Percentiles rank a stretch among this genome's conserved stretches.
Evolutionary conservation across 805 yeast genomes (phyloP).

Genomic region (Lipomyces kockii): DNA sequence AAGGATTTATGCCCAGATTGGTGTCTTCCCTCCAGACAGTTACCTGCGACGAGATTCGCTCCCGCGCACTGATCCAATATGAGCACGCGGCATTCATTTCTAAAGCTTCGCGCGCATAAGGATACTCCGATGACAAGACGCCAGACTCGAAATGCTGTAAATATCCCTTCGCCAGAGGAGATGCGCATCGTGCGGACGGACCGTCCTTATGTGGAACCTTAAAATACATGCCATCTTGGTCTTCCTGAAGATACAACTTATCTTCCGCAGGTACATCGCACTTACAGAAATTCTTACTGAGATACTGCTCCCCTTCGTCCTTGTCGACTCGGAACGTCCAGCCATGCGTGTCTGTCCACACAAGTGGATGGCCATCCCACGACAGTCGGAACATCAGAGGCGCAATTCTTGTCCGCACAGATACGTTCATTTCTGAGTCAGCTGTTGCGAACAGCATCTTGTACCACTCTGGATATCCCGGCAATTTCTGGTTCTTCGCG

Average conservation of each 20-base stretch:
- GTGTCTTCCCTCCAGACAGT: constrained; percentile 61
- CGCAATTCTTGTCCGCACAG: constrained; percentile 73
- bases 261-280: constrained; percentile 36
- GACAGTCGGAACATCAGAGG: constrained; percentile 75
- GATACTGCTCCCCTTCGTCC: constrained; percentile 43
- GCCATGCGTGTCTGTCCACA: constrained; percentile 79
- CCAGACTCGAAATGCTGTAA: constrained; percentile 74
- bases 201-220: constrained; percentile 92
- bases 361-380: constrained; percentile 84
- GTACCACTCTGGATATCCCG: constrained; percentile 96
- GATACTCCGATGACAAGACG: constrained; percentile 68
- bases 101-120: constrained; percentile 76
- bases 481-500: constrained; percentile 71
- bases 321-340: constrained; percentile 80
- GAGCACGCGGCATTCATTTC: constrained; percentile 78
- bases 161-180: constrained; percentile 77
- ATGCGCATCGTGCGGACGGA: constrained; percentile 69
- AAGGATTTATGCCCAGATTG: constrained; percentile 31
- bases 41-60: constrained; percentile 81
- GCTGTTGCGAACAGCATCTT: constrained; percentile 56
- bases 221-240: constrained; percentile 50
- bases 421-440: constrained; percentile 56
- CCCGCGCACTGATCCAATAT: constrained; percentile 92
- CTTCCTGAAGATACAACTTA: constrained; percentile 41
- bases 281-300: constrained; percentile 47